phyloP scores from a whole-genome alignment of 2,329 filamentous ascomycete species.

The Arthroderma sp. region DNA sequence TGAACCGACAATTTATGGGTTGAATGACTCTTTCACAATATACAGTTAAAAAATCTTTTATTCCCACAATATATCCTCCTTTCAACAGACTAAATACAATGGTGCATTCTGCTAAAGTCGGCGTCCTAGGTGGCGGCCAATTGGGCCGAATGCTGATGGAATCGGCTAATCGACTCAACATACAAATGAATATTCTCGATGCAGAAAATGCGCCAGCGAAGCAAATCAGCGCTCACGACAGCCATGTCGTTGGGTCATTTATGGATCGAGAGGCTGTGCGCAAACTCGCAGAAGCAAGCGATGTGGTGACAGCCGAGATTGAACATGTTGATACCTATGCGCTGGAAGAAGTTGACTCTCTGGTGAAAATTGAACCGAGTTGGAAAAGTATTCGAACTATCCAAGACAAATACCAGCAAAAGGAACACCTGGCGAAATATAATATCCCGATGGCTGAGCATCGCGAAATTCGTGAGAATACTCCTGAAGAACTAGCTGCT shows the following conservation, averaged over 20 bases:
- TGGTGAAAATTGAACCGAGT: constrained; percentile 60
- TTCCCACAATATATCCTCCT: too few species aligned
- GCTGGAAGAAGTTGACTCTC: constrained; percentile 61
- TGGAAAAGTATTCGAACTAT: constrained; percentile 80
- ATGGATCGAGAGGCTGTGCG: constrained; percentile 68
- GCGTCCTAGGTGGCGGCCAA: constrained; percentile 53
- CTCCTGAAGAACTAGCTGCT: constrained; percentile 47
- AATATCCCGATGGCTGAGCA: constrained; percentile 63
- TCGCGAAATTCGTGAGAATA: constrained; percentile 48
- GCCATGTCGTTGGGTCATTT: constrained; percentile 76
- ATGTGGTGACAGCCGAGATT: constrained; percentile 84
- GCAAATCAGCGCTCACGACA: constrained; percentile 62
- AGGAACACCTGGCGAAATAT: constrained; percentile 58
- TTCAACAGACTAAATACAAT: neutral
- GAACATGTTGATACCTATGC: constrained; percentile 89
- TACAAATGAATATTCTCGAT: constrained; percentile 69
- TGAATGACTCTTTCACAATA: too few species aligned
- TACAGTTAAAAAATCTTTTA: too few species aligned
- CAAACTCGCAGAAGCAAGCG: constrained; percentile 60
- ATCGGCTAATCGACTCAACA: constrained; percentile 65
- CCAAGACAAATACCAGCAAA: constrained; percentile 88
- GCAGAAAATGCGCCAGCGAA: constrained; percentile 65
- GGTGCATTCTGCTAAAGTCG: constrained; percentile 21
- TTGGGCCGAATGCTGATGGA: constrained; percentile 90
- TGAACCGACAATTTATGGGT: too few species aligned